phyloP scores from a whole-genome alignment of 2,329 filamentous ascomycete species.

The Diaporthe humulicola region DNA sequence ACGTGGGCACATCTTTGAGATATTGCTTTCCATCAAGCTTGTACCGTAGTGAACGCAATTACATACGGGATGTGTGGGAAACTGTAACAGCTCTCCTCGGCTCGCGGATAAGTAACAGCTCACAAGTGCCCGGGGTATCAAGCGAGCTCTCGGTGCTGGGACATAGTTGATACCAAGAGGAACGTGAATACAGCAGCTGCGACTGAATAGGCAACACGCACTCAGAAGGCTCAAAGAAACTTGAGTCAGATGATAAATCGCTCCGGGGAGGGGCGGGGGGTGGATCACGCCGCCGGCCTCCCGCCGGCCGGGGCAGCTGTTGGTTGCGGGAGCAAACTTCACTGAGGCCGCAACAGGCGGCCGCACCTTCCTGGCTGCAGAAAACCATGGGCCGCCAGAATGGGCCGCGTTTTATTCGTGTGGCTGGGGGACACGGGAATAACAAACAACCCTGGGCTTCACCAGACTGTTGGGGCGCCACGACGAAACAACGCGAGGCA shows the following conservation, averaged over 20 bases:
- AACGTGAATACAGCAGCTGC: not conserved
- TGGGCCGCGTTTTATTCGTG: conserved; percentile 13
- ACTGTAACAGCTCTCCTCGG: not conserved
- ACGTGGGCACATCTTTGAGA: not conserved
- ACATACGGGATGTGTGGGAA: not conserved
- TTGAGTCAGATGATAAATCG: too few species aligned
- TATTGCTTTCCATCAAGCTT: too few species aligned
- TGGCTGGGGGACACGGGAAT: conserved; percentile 19
- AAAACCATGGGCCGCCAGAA: conserved; percentile 19
- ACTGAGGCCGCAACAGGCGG: not conserved
- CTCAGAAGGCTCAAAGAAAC: not conserved
- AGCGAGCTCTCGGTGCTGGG: not conserved
- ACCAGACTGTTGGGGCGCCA: not conserved
- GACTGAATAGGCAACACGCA: not conserved
- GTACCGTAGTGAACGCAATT: too few species aligned
- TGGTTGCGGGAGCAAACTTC: not conserved
- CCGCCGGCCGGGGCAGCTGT: not conserved
- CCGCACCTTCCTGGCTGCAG: not conserved
- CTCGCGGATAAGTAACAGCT: not conserved
- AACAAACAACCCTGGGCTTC: conserved; percentile 13
- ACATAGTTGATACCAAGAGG: not conserved
- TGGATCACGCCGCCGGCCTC: not conserved
- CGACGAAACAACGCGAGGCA: not conserved
- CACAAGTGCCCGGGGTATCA: not conserved
- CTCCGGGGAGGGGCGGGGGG: too few species aligned